These are phyloP conservation scores for Daldinia eschscholtzii DNA, from an alignment of 2,329 filamentous ascomycete genomes.

Conservation along the genomic window DNA sequence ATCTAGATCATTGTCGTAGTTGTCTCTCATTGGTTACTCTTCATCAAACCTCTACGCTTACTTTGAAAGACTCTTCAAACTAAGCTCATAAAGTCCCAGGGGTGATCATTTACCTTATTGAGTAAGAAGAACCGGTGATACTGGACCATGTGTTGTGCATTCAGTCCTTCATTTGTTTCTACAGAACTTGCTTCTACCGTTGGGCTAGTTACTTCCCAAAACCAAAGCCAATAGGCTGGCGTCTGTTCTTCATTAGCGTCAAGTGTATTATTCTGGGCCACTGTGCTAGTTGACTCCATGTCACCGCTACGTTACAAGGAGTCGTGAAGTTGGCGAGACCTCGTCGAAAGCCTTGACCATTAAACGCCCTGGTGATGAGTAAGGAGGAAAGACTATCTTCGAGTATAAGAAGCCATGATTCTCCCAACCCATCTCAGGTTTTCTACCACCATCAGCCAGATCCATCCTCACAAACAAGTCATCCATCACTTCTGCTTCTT, in stretches of 20 bases:
- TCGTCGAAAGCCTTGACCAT: slow-evolving; percentile 17
- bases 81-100: slow-evolving; percentile 14
- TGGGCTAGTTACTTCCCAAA: neutral
- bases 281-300: slow-evolving; percentile 13
- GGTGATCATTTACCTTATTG: slow-evolving; percentile 43
- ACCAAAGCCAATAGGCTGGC: slow-evolving; percentile 3
- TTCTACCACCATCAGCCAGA: slow-evolving; percentile 39
- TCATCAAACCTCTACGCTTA: slow-evolving; percentile 17
- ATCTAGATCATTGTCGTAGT: slow-evolving; percentile 23
- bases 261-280: slow-evolving; percentile 3
- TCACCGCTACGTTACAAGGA: slow-evolving; percentile 23
- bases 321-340: slow-evolving; percentile 3
- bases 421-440: slow-evolving; percentile 19
- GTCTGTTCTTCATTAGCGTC: neutral
- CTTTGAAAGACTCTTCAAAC: slow-evolving; percentile 28
- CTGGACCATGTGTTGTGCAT: slow-evolving; percentile 29
- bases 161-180: slow-evolving; percentile 15
- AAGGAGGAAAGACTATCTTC: slow-evolving; percentile 13
- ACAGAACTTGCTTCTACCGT: slow-evolving; percentile 12
- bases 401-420: slow-evolving; percentile 45
- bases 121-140: slow-evolving; percentile 25
- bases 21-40: slow-evolving; percentile 30
- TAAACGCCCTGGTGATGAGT: neutral
- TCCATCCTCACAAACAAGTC: slow-evolving; percentile 29
- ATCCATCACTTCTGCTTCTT: slow-evolving; percentile 39